These are phyloP conservation scores for Colletotrichum graminicola DNA, from an alignment of 2,329 filamentous ascomycete genomes.

Conservation along the genomic window DNA sequence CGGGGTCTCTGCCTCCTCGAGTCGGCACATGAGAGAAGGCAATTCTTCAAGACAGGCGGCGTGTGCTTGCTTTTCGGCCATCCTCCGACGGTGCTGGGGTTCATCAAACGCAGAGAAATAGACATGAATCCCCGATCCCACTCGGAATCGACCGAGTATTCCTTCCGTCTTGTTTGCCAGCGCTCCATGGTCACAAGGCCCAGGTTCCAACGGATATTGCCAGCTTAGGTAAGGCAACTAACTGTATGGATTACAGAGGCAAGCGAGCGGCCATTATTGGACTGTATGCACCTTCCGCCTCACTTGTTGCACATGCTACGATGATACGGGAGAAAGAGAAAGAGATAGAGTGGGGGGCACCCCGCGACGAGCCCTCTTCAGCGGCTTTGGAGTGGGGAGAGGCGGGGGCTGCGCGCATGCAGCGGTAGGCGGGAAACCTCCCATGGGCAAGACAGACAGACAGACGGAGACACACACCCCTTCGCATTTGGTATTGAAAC, in stretches of 20 bases:
- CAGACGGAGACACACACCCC: constrained; percentile 2
- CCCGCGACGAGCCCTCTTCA: constrained; percentile 25
- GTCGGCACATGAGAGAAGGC: constrained; percentile 12
- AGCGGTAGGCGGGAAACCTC: constrained; percentile 24
- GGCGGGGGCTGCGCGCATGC: constrained; percentile 25
- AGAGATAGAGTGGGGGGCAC: constrained; percentile 22
- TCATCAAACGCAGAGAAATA: constrained; percentile 4
- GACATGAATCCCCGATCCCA: neutral
- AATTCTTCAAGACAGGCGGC: constrained; percentile 18
- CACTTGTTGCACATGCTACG: constrained; percentile 13
- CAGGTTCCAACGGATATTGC: constrained; percentile 21
- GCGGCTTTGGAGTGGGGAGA: neutral
- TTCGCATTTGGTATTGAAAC: constrained; percentile 33
- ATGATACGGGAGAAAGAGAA: neutral
- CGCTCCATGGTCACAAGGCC: constrained; percentile 19
- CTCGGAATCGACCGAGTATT: constrained; percentile 10
- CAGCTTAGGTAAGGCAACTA: constrained; percentile 28
- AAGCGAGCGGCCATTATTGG: constrained; percentile 7
- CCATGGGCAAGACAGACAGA: neutral
- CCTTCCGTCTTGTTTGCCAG: constrained; percentile 15
- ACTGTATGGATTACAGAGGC: neutral
- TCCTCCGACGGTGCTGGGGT: constrained; percentile 14
- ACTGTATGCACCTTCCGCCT: constrained; percentile 15
- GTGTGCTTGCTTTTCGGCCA: constrained; percentile 21
- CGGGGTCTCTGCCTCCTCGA: constrained; percentile 7